Base-by-base conservation (phyloP, 2,329 filamentous ascomycete species). In the Clonostachys rosea region DNA sequence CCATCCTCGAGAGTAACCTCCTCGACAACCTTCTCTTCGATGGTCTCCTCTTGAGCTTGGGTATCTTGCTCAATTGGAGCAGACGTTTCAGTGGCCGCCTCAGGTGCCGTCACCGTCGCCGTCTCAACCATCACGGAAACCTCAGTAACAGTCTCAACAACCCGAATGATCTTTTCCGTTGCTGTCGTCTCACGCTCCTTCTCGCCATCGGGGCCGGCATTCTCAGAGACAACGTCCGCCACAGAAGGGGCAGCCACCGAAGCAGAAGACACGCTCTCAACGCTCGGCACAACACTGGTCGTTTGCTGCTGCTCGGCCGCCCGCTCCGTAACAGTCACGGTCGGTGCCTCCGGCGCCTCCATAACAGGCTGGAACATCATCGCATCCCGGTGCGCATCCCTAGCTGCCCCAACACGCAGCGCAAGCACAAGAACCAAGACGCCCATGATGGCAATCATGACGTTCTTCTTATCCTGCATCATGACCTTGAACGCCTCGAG, bases 401-500 rank as follows among this genome's bases (percentile, higher is more conserved):
- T 30, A 10, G 24, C 24, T 10, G 49, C 50, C 37, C 59, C 49
- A 50, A 65, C 49, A 44, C 64, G 53, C 12, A 76, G 45, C 2
- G 77, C 75, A 10, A 84, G 65, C 30, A 79, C 47, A 13, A 82
- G 53, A 3, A 82, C 71, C n/a, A 84, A 58, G 3, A 78, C 49
- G 47, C 76, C 73, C 44, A 86, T 64, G 1, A 78, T 56, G 6
- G 70, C 66, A 24, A 85, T 84, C n/a, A 73, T 64, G 10, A 84
- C 59, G 47, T 84, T 85, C 64, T 77, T 83, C 48, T 71, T 71
- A 54, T 85, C 81, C 42, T 74, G 71, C 54, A 84, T 56, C 16
- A 79, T 60, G 8, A 84, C 74, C 34, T 73, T 70, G 44, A 69
- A 65, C 0, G 79, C 78, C 52, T 80, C 75, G 9, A 79, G 54